Conservation (phyloP, 768 basidiomycete genomes). For the Collybia mongolica region DNA sequence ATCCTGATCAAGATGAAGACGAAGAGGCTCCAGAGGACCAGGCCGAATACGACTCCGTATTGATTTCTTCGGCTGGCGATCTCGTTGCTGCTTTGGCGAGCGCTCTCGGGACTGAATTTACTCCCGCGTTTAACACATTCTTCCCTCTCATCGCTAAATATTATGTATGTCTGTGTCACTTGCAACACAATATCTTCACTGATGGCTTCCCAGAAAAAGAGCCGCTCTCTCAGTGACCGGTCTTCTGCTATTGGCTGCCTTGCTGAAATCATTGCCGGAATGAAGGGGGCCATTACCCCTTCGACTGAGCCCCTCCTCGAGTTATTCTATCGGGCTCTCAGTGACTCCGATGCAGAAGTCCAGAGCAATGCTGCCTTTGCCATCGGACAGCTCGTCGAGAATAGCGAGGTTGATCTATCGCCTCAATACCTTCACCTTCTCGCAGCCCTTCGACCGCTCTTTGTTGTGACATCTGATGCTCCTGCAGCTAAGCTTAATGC, state of each 20-base stretch:
- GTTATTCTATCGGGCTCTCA: conserved; percentile 80
- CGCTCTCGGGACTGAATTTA: conserved; percentile 83
- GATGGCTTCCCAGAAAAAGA: conserved; percentile 62
- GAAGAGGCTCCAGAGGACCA: conserved; percentile 86
- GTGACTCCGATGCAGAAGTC: conserved; percentile 88
- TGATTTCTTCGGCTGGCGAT: conserved; percentile 92
- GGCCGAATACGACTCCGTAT: conserved; percentile 95
- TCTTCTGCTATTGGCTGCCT: conserved; percentile 92
- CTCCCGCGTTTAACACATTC: conserved; percentile 80
- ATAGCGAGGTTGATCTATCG: conserved; percentile 78
- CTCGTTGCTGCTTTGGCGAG: conserved; percentile 88
- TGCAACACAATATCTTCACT: background rate
- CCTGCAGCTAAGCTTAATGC: conserved; percentile 75
- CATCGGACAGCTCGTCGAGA: conserved; percentile 85
- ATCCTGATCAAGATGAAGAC: conserved; percentile 88
- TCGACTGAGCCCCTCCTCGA: conserved; percentile 81
- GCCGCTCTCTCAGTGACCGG: conserved; percentile 84
- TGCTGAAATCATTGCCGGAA: conserved; percentile 92
- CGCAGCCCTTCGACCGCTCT: conserved; percentile 76
- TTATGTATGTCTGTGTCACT: conserved; percentile 59
- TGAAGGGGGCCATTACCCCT: conserved; percentile 83
- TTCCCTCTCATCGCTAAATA: conserved; percentile 88
- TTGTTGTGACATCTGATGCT: conserved; percentile 62
- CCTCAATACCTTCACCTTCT: conserved; percentile 81
- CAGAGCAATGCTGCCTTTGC: conserved; percentile 97